phyloP scores from a whole-genome alignment of 768 basidiomycete species.

The Collybiopsis confluens region DNA sequence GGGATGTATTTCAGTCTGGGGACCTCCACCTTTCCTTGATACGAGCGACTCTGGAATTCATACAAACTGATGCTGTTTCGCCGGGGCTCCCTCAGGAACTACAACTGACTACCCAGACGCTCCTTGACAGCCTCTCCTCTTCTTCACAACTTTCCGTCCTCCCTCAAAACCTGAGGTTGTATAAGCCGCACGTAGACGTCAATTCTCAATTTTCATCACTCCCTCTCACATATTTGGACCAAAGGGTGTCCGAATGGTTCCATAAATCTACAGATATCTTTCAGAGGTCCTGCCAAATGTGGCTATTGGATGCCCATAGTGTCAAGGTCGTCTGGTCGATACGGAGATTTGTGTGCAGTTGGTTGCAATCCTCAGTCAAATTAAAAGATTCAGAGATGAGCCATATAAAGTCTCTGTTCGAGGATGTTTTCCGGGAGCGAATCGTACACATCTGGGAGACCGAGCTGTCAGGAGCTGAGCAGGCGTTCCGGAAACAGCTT shows the following conservation, averaged over 20 bases:
- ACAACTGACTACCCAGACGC: constrained; percentile 58
- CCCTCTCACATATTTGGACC: constrained; percentile 35
- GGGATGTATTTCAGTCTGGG: constrained; percentile 50
- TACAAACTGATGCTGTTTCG: constrained; percentile 47
- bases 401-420: constrained; percentile 41
- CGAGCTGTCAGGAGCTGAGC: constrained; percentile 37
- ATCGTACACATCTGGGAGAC: constrained; percentile 57
- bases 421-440: constrained; percentile 50
- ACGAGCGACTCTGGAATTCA: constrained; percentile 49
- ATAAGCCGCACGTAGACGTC: constrained; percentile 83
- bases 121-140: constrained; percentile 74
- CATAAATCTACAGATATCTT: constrained; percentile 43
- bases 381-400: constrained; percentile 45
- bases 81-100: constrained; percentile 45
- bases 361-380: constrained; percentile 35
- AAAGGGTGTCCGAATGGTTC: constrained; percentile 64
- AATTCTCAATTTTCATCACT: constrained; percentile 53
- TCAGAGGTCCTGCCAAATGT: constrained; percentile 40
- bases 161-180: constrained; percentile 64
- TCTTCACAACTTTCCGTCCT: constrained; percentile 79
- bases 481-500: constrained; percentile 43
- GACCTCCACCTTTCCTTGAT: constrained; percentile 43
- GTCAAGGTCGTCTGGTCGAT: constrained; percentile 72
- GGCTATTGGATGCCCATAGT: constrained; percentile 56
- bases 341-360: constrained; percentile 46